phyloP scores from a whole-genome alignment of 106 monocot genomes.

The Amphibolis antarctica region DNA sequence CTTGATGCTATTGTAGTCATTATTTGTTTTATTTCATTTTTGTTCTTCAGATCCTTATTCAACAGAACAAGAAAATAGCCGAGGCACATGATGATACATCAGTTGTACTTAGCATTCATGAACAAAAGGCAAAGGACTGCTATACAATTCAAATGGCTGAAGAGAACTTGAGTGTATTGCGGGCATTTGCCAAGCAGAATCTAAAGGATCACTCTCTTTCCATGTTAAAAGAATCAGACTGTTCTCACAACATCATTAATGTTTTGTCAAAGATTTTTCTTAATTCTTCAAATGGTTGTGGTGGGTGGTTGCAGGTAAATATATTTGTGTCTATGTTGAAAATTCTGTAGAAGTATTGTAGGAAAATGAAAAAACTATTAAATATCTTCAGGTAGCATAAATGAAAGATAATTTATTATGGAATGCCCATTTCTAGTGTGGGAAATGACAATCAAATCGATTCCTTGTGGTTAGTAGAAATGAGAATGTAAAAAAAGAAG shows the following conservation, averaged over 20 bases:
- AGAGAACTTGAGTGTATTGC: constrained; percentile 51
- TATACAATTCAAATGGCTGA: constrained; percentile 51
- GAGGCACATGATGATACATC: constrained; percentile 14
- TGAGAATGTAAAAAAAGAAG: too few species aligned
- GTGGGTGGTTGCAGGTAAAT: constrained; percentile 69
- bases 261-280: constrained; percentile 51
- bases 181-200: constrained; percentile 7
- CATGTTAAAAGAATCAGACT: background rate
- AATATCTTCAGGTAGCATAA: too few species aligned
- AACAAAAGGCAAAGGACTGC: constrained; percentile 40
- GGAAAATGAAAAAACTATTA: too few species aligned
- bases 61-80: constrained; percentile 45
- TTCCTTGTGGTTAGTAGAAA: too few species aligned
- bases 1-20: background rate
- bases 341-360: too few species aligned
- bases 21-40: constrained; percentile 11
- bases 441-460: too few species aligned
- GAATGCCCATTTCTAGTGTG: too few species aligned
- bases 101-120: constrained; percentile 39
- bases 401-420: too few species aligned
- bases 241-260: constrained; percentile 36
- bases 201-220: background rate
- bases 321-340: background rate
- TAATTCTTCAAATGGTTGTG: constrained; percentile 46
- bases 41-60: constrained; percentile 55